Conservation (phyloP, 75 land plant genomes). For the Sequoia sempervirens region DNA sequence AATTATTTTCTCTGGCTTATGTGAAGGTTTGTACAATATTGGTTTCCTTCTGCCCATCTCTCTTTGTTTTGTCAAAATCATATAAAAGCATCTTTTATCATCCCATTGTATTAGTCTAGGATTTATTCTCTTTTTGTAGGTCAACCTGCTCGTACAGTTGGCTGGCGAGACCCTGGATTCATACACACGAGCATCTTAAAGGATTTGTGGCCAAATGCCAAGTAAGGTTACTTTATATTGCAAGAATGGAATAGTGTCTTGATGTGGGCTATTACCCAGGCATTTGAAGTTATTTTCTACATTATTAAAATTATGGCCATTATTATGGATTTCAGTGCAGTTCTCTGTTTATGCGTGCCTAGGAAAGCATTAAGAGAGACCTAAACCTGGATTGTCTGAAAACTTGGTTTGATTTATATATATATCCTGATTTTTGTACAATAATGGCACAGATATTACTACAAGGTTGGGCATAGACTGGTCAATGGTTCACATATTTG, state of each 20-base stretch:
- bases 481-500: conserved; percentile 56
- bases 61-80: not conserved
- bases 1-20: not conserved
- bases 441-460: conserved; percentile 57
- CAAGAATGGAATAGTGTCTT: not conserved
- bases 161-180: conserved; percentile 98
- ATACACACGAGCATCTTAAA: conserved; percentile 84
- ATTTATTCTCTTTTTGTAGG: conserved; percentile 34
- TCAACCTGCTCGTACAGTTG: conserved; percentile 91
- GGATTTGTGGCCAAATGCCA: conserved; percentile 78
- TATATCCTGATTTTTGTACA: not conserved
- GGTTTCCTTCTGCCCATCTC: not conserved
- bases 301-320: not conserved
- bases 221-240: conserved; percentile 22
- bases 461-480: conserved; percentile 70
- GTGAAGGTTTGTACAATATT: not conserved
- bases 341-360: not conserved
- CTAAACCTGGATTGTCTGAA: not conserved
- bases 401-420: not conserved
- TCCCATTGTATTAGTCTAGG: too few relatives aligned
- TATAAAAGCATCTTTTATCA: not conserved
- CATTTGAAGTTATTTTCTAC: not conserved
- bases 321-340: not conserved
- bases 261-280: not conserved
- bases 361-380: not conserved